A percentile compares a stretch with the other conserved stretches of the same genome.
Evolutionary conservation across 495 filamentous ascomycete genomes (phyloP).

Genomic region (Penicillium diatomitis): DNA sequence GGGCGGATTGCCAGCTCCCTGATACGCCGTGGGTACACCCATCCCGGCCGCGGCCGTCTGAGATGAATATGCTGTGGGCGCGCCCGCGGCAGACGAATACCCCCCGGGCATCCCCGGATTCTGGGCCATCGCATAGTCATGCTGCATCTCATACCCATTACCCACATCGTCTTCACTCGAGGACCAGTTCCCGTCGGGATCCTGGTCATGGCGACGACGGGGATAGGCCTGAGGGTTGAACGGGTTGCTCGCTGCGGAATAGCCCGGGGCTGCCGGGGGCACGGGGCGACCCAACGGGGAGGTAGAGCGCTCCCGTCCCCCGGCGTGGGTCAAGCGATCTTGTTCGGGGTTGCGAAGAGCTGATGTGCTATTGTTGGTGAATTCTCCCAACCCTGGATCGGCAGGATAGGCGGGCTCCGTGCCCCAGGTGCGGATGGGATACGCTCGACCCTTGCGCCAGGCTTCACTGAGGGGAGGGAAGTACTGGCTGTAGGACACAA

Average conservation of each 20-base stretch:
- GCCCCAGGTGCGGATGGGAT: slow-evolving; percentile 54
- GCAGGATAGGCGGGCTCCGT: slow-evolving; percentile 24
- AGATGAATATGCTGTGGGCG: slow-evolving; percentile 28
- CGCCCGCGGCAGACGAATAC: slow-evolving; percentile 17
- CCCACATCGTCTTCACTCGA: slow-evolving; percentile 35
- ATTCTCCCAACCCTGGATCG: slow-evolving; percentile 1
- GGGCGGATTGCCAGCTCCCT: slow-evolving; percentile 3
- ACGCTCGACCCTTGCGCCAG: slow-evolving; percentile 52
- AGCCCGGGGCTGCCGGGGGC: slow-evolving; percentile 2
- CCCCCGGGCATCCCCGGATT: slow-evolving; percentile 11
- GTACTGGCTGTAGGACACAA: slow-evolving; percentile 45
- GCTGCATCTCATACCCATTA: slow-evolving; percentile 36
- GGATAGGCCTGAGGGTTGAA: slow-evolving; percentile 19
- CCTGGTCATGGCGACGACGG: slow-evolving; percentile 22
- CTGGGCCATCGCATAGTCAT: slow-evolving; percentile 21
- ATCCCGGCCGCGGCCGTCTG: slow-evolving; percentile 12
- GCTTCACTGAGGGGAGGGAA: slow-evolving; percentile 47
- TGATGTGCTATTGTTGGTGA: slow-evolving; percentile 17
- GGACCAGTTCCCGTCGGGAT: slow-evolving; percentile 31
- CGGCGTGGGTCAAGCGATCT: slow-evolving; percentile 17
- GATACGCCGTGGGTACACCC: slow-evolving; percentile 4
- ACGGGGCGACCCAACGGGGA: slow-evolving; percentile 4
- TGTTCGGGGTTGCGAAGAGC: slow-evolving; percentile 26
- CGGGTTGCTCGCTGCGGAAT: slow-evolving; percentile 11
- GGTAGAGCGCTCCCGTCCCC: not conserved